Evolutionary conservation across 108 stramenopile genomes (phyloP).

Genomic region (Stephanodiscus minutulus): DNA sequence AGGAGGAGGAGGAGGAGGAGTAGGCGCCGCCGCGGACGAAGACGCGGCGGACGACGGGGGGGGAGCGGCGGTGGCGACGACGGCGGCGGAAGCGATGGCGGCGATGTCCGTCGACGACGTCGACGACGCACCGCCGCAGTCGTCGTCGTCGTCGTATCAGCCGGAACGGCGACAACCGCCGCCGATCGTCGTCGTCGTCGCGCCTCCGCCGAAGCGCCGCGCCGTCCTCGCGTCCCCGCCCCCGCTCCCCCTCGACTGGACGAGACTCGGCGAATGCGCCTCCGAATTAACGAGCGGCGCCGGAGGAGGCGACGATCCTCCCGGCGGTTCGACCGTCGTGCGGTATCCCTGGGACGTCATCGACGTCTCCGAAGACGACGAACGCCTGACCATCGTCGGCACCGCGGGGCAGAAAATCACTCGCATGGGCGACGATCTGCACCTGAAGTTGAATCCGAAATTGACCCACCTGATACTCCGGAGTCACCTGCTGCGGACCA

Average conservation of each 20-base stretch:
- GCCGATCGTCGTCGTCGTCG: too few species aligned
- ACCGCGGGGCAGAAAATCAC: slow-evolving; percentile 90
- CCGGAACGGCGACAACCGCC: too few species aligned
- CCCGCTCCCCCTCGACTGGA: slow-evolving; percentile 71
- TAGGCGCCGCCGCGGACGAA: too few species aligned
- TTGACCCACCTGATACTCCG: slow-evolving; percentile 68
- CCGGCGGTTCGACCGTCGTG: slow-evolving; percentile 32
- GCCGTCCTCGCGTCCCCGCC: slow-evolving; percentile 6
- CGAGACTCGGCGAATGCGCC: slow-evolving; percentile 48
- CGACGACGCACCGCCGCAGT: too few species aligned
- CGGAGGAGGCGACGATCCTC: neutral
- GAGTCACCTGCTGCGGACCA: slow-evolving; percentile 74
- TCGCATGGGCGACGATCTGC: slow-evolving; percentile 62
- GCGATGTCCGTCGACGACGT: too few species aligned
- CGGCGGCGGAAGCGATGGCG: too few species aligned
- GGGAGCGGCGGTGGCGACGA: too few species aligned
- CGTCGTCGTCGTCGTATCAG: too few species aligned
- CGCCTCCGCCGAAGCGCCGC: slow-evolving; percentile 16
- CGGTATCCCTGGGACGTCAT: slow-evolving; percentile 80
- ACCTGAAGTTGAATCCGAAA: slow-evolving; percentile 36
- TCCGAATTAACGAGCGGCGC: neutral
- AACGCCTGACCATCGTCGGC: slow-evolving; percentile 70
- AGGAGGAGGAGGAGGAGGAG: too few species aligned
- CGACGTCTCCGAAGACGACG: slow-evolving; percentile 45
- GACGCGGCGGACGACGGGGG: too few species aligned